phyloP scores from a whole-genome alignment of 2,329 filamentous ascomycete species.

The Karstenula rhodostoma region DNA sequence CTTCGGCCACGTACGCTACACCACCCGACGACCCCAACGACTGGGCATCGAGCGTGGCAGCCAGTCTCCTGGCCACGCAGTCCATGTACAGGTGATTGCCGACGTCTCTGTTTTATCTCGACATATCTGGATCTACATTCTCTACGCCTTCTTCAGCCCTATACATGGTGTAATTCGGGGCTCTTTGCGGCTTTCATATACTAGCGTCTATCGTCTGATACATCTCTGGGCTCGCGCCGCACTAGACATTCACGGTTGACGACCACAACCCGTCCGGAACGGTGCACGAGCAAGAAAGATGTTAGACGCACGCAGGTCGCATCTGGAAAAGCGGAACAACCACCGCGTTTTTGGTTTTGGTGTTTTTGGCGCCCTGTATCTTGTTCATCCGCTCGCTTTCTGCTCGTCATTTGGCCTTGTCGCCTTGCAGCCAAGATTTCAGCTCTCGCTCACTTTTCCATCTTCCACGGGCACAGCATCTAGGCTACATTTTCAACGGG shows the following conservation, averaged over 20 bases:
- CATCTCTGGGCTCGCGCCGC: slow-evolving; percentile 33
- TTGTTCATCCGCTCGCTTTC: slow-evolving; percentile 36
- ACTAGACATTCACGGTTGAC: slow-evolving; percentile 39
- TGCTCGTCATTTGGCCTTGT: slow-evolving; percentile 10
- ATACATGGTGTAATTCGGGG: slow-evolving; percentile 44
- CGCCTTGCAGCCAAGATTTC: slow-evolving; percentile 12
- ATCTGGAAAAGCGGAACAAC: slow-evolving; percentile 26
- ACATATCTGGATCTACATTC: slow-evolving; percentile 35
- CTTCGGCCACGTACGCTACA: slow-evolving; percentile 83
- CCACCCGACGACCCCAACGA: slow-evolving; percentile 94
- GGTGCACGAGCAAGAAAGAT: slow-evolving; percentile 41
- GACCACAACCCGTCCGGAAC: slow-evolving; percentile 50
- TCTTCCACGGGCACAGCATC: slow-evolving; percentile 23
- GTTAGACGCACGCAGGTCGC: slow-evolving; percentile 30
- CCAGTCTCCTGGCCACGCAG: slow-evolving; percentile 65
- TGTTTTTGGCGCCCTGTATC: slow-evolving; percentile 38
- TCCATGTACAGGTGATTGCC: slow-evolving; percentile 45
- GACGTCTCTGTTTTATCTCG: slow-evolving; percentile 17
- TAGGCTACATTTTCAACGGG: slow-evolving; percentile 33
- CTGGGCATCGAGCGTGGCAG: slow-evolving; percentile 84
- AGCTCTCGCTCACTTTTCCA: slow-evolving; percentile 28
- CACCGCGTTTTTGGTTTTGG: slow-evolving; percentile 36
- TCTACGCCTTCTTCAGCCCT: slow-evolving; percentile 35
- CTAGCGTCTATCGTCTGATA: slow-evolving; percentile 37
- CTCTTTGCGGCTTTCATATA: slow-evolving; percentile 33